Base-by-base conservation (phyloP, 192 early-diverging fungal species). In the Backusella luteola region DNA sequence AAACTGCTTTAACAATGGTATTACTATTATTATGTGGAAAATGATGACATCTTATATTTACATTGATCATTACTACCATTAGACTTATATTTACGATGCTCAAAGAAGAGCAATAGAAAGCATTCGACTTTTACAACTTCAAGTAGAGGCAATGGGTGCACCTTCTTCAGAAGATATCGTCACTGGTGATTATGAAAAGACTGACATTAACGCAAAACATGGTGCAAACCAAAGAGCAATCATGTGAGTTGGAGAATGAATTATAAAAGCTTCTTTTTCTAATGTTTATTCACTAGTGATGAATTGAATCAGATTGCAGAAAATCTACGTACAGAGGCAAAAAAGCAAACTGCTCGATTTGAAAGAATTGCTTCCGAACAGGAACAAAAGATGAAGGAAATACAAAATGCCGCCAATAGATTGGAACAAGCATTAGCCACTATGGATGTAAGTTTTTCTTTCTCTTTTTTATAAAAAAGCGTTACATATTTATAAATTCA, bases 71-170 rank as follows among this genome's bases (percentile, higher is more conserved):
- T 35, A 0, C 17, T 6, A 3, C 32, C 32, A 3, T 6, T 63
- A 79, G 73, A 77, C 69, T 9, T 67, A 73, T 26, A 66, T 83
- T 32, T 73, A 66, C 26, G 78, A 79, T 32, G 73, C 75, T 19
- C 78, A 83, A 59, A 59, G 71, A n/a, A 68, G 81, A 46, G 23
- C 72, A 23, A 34, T 79, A 21, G 81, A 83, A 36, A 73, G 49
- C 17, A 26, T 83, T 12, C 38, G 49, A 17, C 36, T 80, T 29
- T 17, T 77, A 11, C 76, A 77, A 8, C n/a, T 77, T n/a, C 81
- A 83, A 46, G 35, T 83, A 5, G 72, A 80, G 35, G 74, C 81
- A 34, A 67, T 83, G 14, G 81, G 81, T 4, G 81, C 81, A 39
- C 81, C 81, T 69, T 66, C 32, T 9, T 23, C 70, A 7, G 74